A percentile compares a stretch with the other conserved stretches of the same genome.
These are phyloP conservation scores for Flaveria linearis DNA, from an alignment of 129 eudicot species.

Conservation along the genomic window DNA sequence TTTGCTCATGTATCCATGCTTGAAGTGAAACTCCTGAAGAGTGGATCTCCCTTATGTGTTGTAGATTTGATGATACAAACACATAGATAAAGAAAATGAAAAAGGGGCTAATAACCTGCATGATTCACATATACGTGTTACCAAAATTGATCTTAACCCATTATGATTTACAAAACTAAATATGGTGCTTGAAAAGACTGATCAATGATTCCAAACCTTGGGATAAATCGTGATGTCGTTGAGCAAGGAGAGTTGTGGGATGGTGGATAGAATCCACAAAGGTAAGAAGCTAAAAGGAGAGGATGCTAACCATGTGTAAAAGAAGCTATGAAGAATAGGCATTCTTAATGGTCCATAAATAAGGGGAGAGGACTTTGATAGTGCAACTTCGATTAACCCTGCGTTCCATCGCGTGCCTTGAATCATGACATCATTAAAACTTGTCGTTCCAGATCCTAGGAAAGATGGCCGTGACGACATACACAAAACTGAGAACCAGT, in stretches of 20 bases:
- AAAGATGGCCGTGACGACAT: slow-evolving; percentile 47
- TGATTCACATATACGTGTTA: too few species aligned
- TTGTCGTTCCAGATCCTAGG: slow-evolving; percentile 45
- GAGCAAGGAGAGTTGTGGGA: too few species aligned
- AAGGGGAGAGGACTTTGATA: slow-evolving; percentile 52
- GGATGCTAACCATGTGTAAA: slow-evolving; percentile 29
- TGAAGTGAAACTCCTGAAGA: neutral
- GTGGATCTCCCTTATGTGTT: neutral
- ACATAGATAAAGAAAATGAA: neutral
- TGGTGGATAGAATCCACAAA: slow-evolving; percentile 22
- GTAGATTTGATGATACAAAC: neutral
- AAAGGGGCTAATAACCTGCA: neutral
- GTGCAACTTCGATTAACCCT: slow-evolving; percentile 43
- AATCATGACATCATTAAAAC: slow-evolving; percentile 39
- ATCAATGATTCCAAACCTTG: too few species aligned
- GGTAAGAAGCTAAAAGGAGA: slow-evolving; percentile 38
- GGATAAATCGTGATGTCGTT: too few species aligned
- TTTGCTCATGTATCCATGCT: neutral
- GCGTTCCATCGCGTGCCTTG: slow-evolving; percentile 53
- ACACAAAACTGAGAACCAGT: slow-evolving; percentile 49
- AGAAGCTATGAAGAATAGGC: slow-evolving; percentile 41
- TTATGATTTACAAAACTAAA: too few species aligned
- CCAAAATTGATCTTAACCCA: too few species aligned
- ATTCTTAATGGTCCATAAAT: slow-evolving; percentile 44
- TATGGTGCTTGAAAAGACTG: too few species aligned